phyloP scores from a whole-genome alignment of 2,329 filamentous ascomycete genomes.

The Colletotrichum lindemuthianum region DNA sequence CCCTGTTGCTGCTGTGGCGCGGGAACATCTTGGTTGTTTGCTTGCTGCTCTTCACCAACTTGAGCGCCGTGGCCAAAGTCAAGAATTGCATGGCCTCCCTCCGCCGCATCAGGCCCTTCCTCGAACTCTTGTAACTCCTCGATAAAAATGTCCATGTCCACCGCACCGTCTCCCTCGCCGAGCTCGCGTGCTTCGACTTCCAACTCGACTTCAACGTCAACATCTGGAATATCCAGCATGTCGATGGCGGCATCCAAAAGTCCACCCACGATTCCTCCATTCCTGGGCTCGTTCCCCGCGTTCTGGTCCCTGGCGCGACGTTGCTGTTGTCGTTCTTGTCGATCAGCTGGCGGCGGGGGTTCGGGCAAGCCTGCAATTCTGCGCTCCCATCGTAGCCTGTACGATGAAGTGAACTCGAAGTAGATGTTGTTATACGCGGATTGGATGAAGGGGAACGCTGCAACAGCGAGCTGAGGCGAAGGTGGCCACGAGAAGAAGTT shows the following conservation, averaged over 20 bases:
- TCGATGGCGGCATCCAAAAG: constrained; percentile 39
- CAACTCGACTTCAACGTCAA: constrained; percentile 39
- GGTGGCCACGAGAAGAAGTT: constrained; percentile 64
- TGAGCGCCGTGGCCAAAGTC: background rate
- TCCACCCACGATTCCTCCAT: constrained; percentile 38
- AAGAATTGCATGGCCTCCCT: constrained; percentile 6
- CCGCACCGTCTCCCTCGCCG: constrained; percentile 50
- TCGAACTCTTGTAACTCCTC: constrained; percentile 50
- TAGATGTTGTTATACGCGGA: constrained; percentile 59
- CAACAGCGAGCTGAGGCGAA: constrained; percentile 60
- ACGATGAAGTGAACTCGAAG: constrained; percentile 54
- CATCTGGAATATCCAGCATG: constrained; percentile 36
- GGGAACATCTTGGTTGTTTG: constrained; percentile 44
- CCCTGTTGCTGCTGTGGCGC: constrained; percentile 25
- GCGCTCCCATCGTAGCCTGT: constrained; percentile 61
- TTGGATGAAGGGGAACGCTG: constrained; percentile 58
- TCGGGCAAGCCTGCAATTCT: constrained; percentile 52
- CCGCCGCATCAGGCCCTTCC: constrained; percentile 39
- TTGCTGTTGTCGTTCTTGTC: constrained; percentile 12
- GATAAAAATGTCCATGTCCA: constrained; percentile 16
- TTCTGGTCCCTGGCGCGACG: constrained; percentile 25
- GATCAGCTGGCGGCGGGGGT: constrained; percentile 23
- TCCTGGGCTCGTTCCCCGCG: constrained; percentile 29
- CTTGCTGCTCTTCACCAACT: background rate
- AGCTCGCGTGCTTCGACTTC: constrained; percentile 37